Evolutionary conservation across 352 stramenopile species (phyloP).

Genomic region (Globisporangium splendens): DNA sequence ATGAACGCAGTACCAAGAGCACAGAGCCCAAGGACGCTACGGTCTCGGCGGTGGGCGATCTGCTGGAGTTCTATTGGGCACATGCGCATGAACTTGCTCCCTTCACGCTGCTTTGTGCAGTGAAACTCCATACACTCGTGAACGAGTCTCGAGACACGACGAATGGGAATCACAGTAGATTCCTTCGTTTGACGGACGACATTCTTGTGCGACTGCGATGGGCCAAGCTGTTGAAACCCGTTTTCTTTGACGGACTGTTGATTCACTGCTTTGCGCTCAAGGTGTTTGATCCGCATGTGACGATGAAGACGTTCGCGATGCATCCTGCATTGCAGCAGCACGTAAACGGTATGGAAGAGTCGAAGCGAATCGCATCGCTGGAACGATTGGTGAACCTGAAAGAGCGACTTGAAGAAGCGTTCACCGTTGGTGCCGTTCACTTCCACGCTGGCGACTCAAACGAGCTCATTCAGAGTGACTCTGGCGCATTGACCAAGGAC

Average conservation of each 20-base stretch:
- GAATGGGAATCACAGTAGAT: not conserved
- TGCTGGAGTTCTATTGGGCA: constrained; percentile 44
- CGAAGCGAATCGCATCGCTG: not conserved
- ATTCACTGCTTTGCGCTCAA: constrained; percentile 24
- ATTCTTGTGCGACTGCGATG: constrained; percentile 37
- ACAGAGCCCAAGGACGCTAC: not conserved
- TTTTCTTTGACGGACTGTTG: constrained; percentile 43
- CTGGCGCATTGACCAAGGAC: not conserved
- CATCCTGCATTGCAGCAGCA: constrained; percentile 2
- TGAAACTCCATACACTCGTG: constrained; percentile 33
- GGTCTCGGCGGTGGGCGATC: constrained; percentile 19
- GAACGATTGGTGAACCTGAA: not conserved
- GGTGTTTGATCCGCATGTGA: constrained; percentile 11
- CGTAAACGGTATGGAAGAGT: not conserved
- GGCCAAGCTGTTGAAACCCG: constrained; percentile 31
- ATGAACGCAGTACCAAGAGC: not conserved
- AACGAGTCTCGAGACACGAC: constrained; percentile 7
- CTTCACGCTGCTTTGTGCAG: constrained; percentile 36
- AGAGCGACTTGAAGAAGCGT: constrained; percentile 4
- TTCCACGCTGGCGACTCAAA: not conserved
- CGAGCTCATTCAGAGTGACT: not conserved
- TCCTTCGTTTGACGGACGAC: constrained; percentile 14
- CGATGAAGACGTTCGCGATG: not conserved
- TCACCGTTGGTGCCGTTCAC: not conserved
- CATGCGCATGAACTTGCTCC: constrained; percentile 27